phyloP scores from a whole-genome alignment of 495 filamentous ascomycete species.

The Achaetomiella virescens region DNA sequence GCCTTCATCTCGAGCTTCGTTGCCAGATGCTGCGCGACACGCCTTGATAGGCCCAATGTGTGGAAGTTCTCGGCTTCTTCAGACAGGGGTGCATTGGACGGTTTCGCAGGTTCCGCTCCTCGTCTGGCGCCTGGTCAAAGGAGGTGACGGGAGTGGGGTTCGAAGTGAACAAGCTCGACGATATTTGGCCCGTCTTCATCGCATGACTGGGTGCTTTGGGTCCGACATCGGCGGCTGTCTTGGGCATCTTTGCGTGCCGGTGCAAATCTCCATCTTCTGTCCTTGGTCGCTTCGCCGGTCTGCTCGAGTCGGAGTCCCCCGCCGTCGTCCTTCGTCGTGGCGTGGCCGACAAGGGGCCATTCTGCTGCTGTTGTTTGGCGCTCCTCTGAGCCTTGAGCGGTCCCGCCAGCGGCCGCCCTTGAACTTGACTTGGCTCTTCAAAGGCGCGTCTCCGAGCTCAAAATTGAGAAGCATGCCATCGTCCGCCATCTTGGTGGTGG shows the following conservation, averaged over 20 bases:
- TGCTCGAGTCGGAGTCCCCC: constrained; percentile 22
- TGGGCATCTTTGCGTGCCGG: constrained; percentile 16
- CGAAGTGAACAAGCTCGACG: constrained; percentile 86
- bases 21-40: constrained; percentile 73
- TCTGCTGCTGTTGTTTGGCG: constrained; percentile 38
- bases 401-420: constrained; percentile 91
- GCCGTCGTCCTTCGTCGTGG: constrained; percentile 10
- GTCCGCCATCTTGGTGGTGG: constrained; percentile 63
- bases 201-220: constrained; percentile 22
- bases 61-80: constrained; percentile 79
- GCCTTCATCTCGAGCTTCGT: constrained; percentile 82
- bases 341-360: constrained; percentile 2
- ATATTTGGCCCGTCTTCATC: constrained; percentile 46
- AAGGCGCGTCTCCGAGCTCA: constrained; percentile 55
- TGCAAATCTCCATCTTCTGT: constrained; percentile 24
- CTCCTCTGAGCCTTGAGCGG: constrained; percentile 70
- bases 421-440: constrained; percentile 60
- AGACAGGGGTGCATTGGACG: constrained; percentile 94
- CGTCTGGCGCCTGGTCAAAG: constrained; percentile 38
- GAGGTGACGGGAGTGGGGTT: constrained; percentile 65
- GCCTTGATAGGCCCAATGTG: constrained; percentile 68
- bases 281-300: constrained; percentile 38
- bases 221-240: constrained; percentile 11
- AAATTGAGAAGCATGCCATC: constrained; percentile 96
- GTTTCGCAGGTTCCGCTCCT: constrained; percentile 52